Evolutionary conservation across 768 basidiomycete species (phyloP).

Genomic region (Daedaleopsis nitida): DNA sequence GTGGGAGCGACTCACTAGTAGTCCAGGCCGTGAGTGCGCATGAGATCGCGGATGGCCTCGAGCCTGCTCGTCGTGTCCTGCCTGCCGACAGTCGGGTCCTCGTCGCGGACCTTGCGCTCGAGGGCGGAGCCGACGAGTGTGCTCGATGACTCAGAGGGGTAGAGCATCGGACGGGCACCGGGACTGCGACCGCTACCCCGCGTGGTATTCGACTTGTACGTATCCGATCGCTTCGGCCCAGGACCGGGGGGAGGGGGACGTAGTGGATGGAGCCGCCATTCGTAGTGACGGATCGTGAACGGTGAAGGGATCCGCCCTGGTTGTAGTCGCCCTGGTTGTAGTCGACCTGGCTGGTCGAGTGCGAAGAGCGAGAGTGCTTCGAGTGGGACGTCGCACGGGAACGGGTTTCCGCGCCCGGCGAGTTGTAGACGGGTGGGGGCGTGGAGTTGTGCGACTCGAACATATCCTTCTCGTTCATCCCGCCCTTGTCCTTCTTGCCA

Average conservation of each 20-base stretch:
- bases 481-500: constrained; percentile 48
- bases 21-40: constrained; percentile 69
- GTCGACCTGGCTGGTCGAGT: not conserved
- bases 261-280: constrained; percentile 5
- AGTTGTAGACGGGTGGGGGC: constrained; percentile 27
- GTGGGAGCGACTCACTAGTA: constrained; percentile 62
- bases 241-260: constrained; percentile 14
- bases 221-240: constrained; percentile 21
- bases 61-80: constrained; percentile 63
- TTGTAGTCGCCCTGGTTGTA: not conserved
- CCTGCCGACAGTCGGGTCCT: constrained; percentile 50
- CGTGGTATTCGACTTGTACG: constrained; percentile 23
- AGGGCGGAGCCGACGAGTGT: constrained; percentile 77
- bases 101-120: constrained; percentile 69
- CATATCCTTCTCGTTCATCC: constrained; percentile 36
- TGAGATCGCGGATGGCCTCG: constrained; percentile 61
- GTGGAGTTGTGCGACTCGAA: constrained; percentile 33
- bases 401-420: constrained; percentile 11
- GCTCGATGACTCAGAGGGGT: constrained; percentile 65
- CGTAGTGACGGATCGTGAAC: constrained; percentile 6
- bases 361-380: constrained; percentile 13
- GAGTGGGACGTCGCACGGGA: not conserved
- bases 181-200: constrained; percentile 26
- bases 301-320: constrained; percentile 7
- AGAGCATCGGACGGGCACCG: constrained; percentile 38